A percentile compares a stretch with the other conserved stretches of the same genome.
phyloP scores from a whole-genome alignment of 176 grass and related monocot species.

The Typha latifolia region DNA sequence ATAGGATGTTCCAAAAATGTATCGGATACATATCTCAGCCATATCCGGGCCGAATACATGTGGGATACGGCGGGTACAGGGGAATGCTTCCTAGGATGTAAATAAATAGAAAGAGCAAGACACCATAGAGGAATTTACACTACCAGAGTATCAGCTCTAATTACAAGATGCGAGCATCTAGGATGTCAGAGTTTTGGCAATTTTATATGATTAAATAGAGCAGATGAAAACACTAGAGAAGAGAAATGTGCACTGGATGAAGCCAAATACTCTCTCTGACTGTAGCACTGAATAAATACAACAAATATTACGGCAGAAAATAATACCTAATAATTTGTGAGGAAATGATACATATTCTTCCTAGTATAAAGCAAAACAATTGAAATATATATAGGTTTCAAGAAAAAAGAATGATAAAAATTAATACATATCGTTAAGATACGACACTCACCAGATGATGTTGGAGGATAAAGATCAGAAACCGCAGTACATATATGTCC shows the following conservation, averaged over 20 bases:
- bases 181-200: slow-evolving; percentile 28
- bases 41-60: too few species aligned
- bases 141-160: slow-evolving; percentile 47
- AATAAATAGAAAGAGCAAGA: not conserved
- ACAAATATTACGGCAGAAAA: not conserved
- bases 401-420: too few species aligned
- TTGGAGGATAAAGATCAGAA: too few species aligned
- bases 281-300: slow-evolving; percentile 39
- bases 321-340: not conserved
- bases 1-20: too few species aligned
- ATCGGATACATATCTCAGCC: too few species aligned
- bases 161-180: slow-evolving; percentile 53
- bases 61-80: too few species aligned
- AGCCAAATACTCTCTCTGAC: slow-evolving; percentile 37
- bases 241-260: slow-evolving; percentile 40
- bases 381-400: too few species aligned
- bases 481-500: too few species aligned
- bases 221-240: slow-evolving; percentile 11
- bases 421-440: too few species aligned
- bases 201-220: slow-evolving; percentile 32
- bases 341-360: not conserved
- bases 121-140: slow-evolving; percentile 39
- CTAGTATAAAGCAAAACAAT: not conserved
- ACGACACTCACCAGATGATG: too few species aligned
- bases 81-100: not conserved